phyloP scores from a whole-genome alignment of 2,329 filamentous ascomycete genomes.

The Fusarium sp. region DNA sequence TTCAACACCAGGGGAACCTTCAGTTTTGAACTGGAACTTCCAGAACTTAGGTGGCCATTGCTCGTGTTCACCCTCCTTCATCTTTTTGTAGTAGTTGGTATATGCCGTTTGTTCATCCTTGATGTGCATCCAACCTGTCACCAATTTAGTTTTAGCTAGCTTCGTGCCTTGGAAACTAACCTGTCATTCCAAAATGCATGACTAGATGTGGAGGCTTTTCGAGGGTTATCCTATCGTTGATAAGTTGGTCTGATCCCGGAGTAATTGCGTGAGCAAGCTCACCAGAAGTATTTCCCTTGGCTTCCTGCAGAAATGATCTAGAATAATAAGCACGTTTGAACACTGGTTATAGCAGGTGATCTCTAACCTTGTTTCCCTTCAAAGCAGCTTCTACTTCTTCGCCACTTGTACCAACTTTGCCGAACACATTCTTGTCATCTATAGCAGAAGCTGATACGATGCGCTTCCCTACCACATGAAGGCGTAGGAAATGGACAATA shows the following conservation, averaged over 20 bases:
- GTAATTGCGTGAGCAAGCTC: conserved; percentile 30
- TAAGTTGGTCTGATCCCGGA: conserved; percentile 8
- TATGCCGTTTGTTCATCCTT: conserved; percentile 81
- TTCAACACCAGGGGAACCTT: conserved; percentile 65
- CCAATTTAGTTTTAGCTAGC: conserved; percentile 11
- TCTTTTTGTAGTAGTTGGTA: conserved; percentile 83
- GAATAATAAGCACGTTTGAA: background rate
- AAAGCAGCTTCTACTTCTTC: conserved; percentile 79
- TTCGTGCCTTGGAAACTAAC: conserved; percentile 47
- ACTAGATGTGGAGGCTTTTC: conserved; percentile 86
- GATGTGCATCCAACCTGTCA: conserved; percentile 85
- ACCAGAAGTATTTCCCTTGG: conserved; percentile 98
- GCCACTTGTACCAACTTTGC: conserved; percentile 87
- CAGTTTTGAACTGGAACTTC: conserved; percentile 84
- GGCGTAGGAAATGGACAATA: conserved; percentile 85
- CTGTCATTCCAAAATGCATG: conserved; percentile 86
- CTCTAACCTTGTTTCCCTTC: conserved; percentile 73
- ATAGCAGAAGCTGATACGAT: conserved; percentile 77
- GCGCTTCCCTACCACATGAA: conserved; percentile 85
- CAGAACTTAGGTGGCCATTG: conserved; percentile 90
- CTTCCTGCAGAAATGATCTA: conserved; percentile 75
- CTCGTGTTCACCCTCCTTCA: conserved; percentile 68
- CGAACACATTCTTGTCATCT: conserved; percentile 88
- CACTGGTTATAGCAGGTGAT: too few species aligned
- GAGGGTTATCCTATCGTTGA: conserved; percentile 60